These are phyloP conservation scores for Cercis canadensis DNA, from an alignment of 306 rosid genomes.

Conservation along the genomic window DNA sequence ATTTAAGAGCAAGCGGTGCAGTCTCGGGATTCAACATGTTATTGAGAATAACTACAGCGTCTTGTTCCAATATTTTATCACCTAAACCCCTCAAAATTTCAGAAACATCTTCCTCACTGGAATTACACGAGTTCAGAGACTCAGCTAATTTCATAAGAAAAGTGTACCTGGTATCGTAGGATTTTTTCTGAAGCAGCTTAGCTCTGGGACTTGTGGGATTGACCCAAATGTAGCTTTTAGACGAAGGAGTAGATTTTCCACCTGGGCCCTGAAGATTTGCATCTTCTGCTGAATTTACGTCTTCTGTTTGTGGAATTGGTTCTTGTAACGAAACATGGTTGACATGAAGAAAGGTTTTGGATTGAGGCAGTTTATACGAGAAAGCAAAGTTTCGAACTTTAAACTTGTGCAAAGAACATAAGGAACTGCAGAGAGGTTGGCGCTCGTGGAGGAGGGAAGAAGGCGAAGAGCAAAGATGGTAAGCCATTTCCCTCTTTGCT, in stretches of 20 bases:
- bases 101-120: slow-evolving; percentile 51
- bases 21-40: slow-evolving; percentile 60
- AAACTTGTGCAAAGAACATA: slow-evolving; percentile 36
- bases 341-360: slow-evolving; percentile 53
- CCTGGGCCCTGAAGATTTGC: slow-evolving; percentile 37
- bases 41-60: slow-evolving; percentile 63
- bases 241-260: slow-evolving; percentile 46
- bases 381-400: slow-evolving; percentile 29
- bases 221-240: slow-evolving; percentile 74
- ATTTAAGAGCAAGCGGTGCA: slow-evolving; percentile 57
- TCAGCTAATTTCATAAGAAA: slow-evolving; percentile 58
- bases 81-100: slow-evolving; percentile 54
- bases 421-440: slow-evolving; percentile 41
- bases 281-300: slow-evolving; percentile 17
- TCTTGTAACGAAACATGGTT: slow-evolving; percentile 69
- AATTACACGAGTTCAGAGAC: slow-evolving; percentile 57
- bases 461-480: slow-evolving; percentile 65
- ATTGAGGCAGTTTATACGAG: slow-evolving; percentile 35
- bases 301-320: slow-evolving; percentile 41
- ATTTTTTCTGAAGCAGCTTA: slow-evolving; percentile 59
- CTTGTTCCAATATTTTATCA: slow-evolving; percentile 48
- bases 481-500: slow-evolving; percentile 60
- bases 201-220: slow-evolving; percentile 92
- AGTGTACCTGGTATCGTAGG: slow-evolving; percentile 67
- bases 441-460: slow-evolving; percentile 61